These are phyloP conservation scores for Suillus luteus DNA, from an alignment of 768 basidiomycete genomes.

Conservation along the genomic window DNA sequence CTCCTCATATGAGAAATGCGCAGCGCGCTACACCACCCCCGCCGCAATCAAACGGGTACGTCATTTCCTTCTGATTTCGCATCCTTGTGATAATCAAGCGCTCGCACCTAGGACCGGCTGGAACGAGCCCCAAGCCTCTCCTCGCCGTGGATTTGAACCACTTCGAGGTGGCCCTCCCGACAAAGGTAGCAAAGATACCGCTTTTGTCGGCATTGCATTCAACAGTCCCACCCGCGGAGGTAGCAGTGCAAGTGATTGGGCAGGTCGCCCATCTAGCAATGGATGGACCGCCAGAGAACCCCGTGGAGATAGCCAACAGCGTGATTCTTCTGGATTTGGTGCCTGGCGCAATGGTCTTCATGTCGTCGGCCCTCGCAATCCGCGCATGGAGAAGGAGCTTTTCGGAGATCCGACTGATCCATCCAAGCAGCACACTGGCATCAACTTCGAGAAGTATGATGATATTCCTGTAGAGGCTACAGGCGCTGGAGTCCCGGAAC, in stretches of 20 bases:
- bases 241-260: slow-evolving; percentile 40
- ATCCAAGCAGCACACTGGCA: slow-evolving; percentile 91
- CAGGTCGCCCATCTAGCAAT: slow-evolving; percentile 38
- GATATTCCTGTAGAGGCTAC: slow-evolving; percentile 99
- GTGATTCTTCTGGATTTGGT: slow-evolving; percentile 56
- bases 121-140: slow-evolving; percentile 73
- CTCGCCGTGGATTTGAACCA: slow-evolving; percentile 49
- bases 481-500: slow-evolving; percentile 95
- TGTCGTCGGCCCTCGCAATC: slow-evolving; percentile 78
- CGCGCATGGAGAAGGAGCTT: slow-evolving; percentile 92
- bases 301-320: slow-evolving; percentile 41
- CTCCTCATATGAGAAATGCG: slow-evolving; percentile 82
- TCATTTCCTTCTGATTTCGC: slow-evolving; percentile 19
- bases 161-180: slow-evolving; percentile 44
- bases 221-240: slow-evolving; percentile 37
- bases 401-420: slow-evolving; percentile 88
- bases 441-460: slow-evolving; percentile 99
- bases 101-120: slow-evolving; percentile 58
- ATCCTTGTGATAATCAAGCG: slow-evolving; percentile 22
- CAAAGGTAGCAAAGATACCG: slow-evolving; percentile 37
- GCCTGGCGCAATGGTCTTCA: slow-evolving; percentile 91
- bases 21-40: slow-evolving; percentile 79
- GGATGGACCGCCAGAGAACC: slow-evolving; percentile 40
- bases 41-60: slow-evolving; percentile 54
- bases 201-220: slow-evolving; percentile 39